phyloP scores from a whole-genome alignment of 768 basidiomycete genomes.

The Mycena filopes region DNA sequence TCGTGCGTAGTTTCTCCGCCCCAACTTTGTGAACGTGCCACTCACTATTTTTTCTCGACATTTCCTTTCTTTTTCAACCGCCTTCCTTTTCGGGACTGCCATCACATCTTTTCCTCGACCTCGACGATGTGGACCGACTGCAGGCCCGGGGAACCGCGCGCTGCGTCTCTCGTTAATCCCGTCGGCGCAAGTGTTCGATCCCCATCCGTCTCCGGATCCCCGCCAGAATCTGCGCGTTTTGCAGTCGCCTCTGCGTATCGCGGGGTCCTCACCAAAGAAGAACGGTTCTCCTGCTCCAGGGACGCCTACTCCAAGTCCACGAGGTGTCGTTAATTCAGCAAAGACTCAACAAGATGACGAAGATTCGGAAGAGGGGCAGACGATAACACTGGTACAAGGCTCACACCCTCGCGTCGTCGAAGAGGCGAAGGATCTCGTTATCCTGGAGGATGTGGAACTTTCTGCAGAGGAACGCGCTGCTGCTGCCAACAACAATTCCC shows the following conservation, averaged over 20 bases:
- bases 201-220: slow-evolving; percentile 67
- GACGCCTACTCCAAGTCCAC: slow-evolving; percentile 16
- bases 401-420: slow-evolving; percentile 74
- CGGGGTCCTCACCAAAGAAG: slow-evolving; percentile 30
- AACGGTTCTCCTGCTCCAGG: neutral
- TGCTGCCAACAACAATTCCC: slow-evolving; percentile 12
- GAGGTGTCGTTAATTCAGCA: slow-evolving; percentile 2
- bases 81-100: too few species aligned
- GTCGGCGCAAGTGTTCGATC: slow-evolving; percentile 78
- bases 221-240: slow-evolving; percentile 72
- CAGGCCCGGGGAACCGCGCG: slow-evolving; percentile 53
- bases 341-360: slow-evolving; percentile 24
- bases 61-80: neutral
- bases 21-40: neutral
- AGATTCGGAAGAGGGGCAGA: slow-evolving; percentile 54
- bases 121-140: neutral
- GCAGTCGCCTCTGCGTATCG: slow-evolving; percentile 63
- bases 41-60: slow-evolving; percentile 14
- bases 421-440: slow-evolving; percentile 76
- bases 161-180: slow-evolving; percentile 82
- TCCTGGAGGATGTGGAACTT: slow-evolving; percentile 72
- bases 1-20: slow-evolving; percentile 45
- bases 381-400: slow-evolving; percentile 72
- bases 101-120: too few species aligned
- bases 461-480: slow-evolving; percentile 17